Base-by-base conservation (phyloP, 176 grass and related monocot genomes). In the Juncus inflexus region DNA sequence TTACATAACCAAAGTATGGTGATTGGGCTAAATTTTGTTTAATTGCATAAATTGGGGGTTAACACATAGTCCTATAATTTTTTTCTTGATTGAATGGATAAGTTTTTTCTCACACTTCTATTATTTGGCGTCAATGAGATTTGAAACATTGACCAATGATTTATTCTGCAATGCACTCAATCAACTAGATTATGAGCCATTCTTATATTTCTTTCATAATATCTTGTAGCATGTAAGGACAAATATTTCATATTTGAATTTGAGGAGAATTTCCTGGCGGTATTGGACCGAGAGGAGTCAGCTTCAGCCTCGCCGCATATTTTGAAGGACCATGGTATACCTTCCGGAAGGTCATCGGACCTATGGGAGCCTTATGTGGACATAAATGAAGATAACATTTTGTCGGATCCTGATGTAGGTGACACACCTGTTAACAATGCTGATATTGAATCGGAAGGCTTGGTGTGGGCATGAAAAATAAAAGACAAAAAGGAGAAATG, bases 231-330 rank as follows among this genome's bases (percentile, higher is more conserved):
- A 55, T 97, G 88, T 70, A 77, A 81, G 65, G 94, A 97, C 19
- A 97, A 91, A 52, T 97, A 91, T 71, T 91, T 91, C 71, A 79
- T 87, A 40, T 97, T 97, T 4, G 94, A 97, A 67, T 97, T 97
- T 40, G 94, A 97, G 77, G 94, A 97, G 10, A 84, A 91, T 78
- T 91, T 89, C 65, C 80, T 97, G 3, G 85, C 81, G 69, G 94
- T 97, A 79, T 80, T 97, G 60, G 72, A 89, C 40, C 75, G 76
- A 62, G 88, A 97, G 71, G 84, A 82, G 60, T 79, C 83, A 1
- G 10, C 39, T 8, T 71, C 76, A 7, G 85, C 79, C 7, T 89
- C 85, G 2, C 79, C 84, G 68, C 59, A 72, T 62, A 86, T 97
- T 55, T 77, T 91, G n/a, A 86, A 97, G 72, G 87, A 86, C 42